A percentile compares a stretch with the other conserved stretches of the same genome.
Evolutionary conservation across 148 eudicot genomes (phyloP).

Genomic region (Vaccinium darrowii): DNA sequence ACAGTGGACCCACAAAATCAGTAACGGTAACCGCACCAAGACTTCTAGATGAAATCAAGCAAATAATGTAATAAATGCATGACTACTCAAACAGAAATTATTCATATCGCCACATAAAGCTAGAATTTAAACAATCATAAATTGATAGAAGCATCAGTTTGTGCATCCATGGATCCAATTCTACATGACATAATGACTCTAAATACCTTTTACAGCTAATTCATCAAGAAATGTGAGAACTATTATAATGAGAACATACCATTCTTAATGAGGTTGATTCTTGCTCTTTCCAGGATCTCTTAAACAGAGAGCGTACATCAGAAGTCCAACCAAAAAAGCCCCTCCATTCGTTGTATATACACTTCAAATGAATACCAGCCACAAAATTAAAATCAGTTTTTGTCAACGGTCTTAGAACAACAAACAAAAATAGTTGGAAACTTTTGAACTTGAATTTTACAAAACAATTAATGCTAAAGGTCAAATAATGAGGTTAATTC

Average conservation of each 20-base stretch:
- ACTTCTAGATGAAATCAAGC: constrained; percentile 5
- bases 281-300: constrained; percentile 59
- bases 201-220: not conserved
- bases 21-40: not conserved
- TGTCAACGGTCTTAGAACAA: not conserved
- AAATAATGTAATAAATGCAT: not conserved
- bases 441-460: not conserved
- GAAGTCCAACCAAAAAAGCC: constrained; percentile 71
- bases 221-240: not conserved
- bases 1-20: not conserved
- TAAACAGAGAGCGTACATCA: constrained; percentile 56
- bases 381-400: constrained; percentile 6
- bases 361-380: constrained; percentile 41
- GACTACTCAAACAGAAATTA: not conserved
- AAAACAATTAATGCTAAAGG: not conserved
- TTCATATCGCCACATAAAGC: not conserved
- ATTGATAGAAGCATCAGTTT: not conserved
- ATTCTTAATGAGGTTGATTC: constrained; percentile 52
- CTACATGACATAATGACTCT: not conserved
- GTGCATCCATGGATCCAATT: not conserved
- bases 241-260: constrained; percentile 35
- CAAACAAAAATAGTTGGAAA: not conserved
- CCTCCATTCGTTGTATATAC: constrained; percentile 75
- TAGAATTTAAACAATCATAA: not conserved
- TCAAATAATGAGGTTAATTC: not conserved